Evolutionary conservation across 225 moss, liverwort and hornwort species (phyloP).

Genomic region (Polytrichum formosum): DNA sequence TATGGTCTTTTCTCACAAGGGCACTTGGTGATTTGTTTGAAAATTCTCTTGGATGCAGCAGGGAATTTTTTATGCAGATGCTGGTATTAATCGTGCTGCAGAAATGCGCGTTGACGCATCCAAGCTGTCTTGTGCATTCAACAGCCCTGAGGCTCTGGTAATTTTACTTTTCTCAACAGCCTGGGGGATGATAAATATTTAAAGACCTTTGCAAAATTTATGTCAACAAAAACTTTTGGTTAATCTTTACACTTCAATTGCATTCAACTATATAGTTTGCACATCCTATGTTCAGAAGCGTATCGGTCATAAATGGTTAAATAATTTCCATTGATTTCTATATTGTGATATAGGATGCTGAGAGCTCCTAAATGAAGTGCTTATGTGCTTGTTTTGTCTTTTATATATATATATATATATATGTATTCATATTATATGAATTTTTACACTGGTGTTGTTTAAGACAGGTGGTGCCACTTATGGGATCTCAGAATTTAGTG

Average conservation of each 20-base stretch:
- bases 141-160: conserved; percentile 62
- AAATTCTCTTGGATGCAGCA: conserved; percentile 27
- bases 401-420: no score
- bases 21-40: not conserved
- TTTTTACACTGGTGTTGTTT: not conserved
- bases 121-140: conserved; percentile 57
- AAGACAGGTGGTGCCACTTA: conserved; percentile 66
- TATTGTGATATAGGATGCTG: no score
- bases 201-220: no score
- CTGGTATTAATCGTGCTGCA: conserved; percentile 64
- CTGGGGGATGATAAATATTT: no score
- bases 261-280: no score
- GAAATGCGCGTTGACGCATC: conserved; percentile 60
- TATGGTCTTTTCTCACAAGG: not conserved
- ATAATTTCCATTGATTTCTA: no score
- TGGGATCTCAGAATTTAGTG: conserved; percentile 64
- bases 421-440: no score
- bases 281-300: no score
- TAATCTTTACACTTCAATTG: no score
- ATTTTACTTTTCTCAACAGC: not conserved
- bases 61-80: conserved; percentile 67
- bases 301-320: no score
- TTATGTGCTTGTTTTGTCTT: not conserved
- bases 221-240: no score
- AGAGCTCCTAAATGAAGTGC: no score